Evolutionary conservation across 495 filamentous ascomycete genomes (phyloP), one percentile per base, ranked within the genome.

Genomic region (Talaromyces liani): DNA sequence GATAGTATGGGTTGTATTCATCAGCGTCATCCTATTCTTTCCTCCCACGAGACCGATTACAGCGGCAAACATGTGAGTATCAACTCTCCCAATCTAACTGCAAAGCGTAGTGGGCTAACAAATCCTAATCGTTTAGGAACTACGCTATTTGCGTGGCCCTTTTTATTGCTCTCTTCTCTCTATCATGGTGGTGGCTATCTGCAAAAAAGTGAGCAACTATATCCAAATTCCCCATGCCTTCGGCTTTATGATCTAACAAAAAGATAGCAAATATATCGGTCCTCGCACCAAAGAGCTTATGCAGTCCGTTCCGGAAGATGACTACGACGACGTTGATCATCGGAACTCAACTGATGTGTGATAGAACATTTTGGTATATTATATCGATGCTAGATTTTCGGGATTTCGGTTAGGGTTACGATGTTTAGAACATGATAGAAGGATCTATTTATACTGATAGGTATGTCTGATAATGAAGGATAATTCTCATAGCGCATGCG

Each of bases 11-110:
- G 87, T 89, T 4, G 56, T 79, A 41, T 87, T 90, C 68, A 89
- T 91, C 63, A 87, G 84, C 65, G 77, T 84, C 4, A 81, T 90
- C 27, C 72, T 91, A 54, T 86, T 90, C 73, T 89, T 88, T 76
- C 88, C 88, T 4, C 77, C 85, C 5, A 69, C 73, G 16, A 76
- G 79, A 29, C 88, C 88, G 25, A 76, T 91, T 8, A 91, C 87
- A 3, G 65, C 72, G 1, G 75, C 77, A 31, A 91, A 89, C 70
- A 89, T 91, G 82, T 82, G 67, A 64, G 71, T 67, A 25, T 22
- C 20, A 10, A 14, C 45, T 16, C 10, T 22, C 22, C 39, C 16
- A 61, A 45, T 1, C 2, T 25, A 18, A 25, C 14, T 55, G 5
- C 2, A 45, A 36, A 33, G 16, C 20, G 31, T 31, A 16, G 10